Base-by-base conservation (phyloP, 169 alveolate species). In the Babesia ovis region DNA sequence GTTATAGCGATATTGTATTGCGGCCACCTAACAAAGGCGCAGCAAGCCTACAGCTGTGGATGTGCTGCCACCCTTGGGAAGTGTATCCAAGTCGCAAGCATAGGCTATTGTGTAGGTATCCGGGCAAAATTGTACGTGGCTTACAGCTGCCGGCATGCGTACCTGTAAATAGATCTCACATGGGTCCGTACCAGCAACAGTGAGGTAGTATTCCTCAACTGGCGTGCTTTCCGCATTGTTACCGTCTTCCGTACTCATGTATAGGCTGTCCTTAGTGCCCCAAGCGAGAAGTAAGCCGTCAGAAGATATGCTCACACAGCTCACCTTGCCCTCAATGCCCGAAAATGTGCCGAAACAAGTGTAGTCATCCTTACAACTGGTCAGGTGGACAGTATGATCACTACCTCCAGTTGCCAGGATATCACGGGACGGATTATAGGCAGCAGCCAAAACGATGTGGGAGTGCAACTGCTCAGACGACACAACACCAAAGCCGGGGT, bases 331-430 rank as follows among this genome's bases (percentile, higher is more conserved):
- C 55, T 81, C 89, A 41, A 81, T 57, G 27, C 81, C 77, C 4
- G 85, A 77, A 45, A 62, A 81, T 18, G 82, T 71, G 34, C 85
- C 84, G n/a, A 81, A 22, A 54, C 89, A 81, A 12, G 74, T 68
- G 53, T 43, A 62, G 54, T 61, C 85, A 27, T 60, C 56, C 20
- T 25, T 69, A 18, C 70, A 57, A 12, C 60, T 64, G 31, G 71
- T 61, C 60, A 81, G 43, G 46, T 81, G 76, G 23, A 81, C 80
- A 11, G 58, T 66, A 60, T 81, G 89, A 37, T 81, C 89, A 48
- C 85, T 71, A 6, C 89, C 89, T 0, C 89, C 89, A 6, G 89
- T 72, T 16, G 89, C 89, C 22, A 81, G 67, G 34, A 81, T 5
- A 48, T 72, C 72, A 22, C 16, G 34, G 27, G 22, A 41, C 16